Evolutionary conservation across 179 eudicot species (phyloP), one percentile per base, ranked within the genome.

Genomic region (Silene noctiflora): DNA sequence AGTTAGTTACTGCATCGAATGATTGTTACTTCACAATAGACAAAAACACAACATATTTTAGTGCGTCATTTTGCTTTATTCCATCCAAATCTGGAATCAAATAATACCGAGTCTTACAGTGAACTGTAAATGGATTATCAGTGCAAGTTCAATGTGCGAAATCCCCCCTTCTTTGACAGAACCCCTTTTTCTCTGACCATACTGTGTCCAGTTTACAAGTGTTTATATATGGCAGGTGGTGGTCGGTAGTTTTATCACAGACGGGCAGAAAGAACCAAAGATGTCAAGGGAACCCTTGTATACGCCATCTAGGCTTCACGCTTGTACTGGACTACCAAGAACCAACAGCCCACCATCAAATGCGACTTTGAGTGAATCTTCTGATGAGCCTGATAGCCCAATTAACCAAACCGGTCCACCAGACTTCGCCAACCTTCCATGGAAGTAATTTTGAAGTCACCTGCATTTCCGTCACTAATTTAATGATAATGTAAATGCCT

Each of bases 211-310:
- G 33, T 71, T 24, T 51, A 35, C 6, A 53, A 51, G 42, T 51
- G 24, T 14, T n/a, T 65, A 22, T 73, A 20, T 13, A 56, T 76
- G 84, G 81, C 90, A 91, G 96, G 98, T 91, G n/a, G 87, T 89
- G 2, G 96, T 89, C 42, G 94, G 88, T 35, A 89, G 92, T 80
- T 91, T 89, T 73, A 75, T 91, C 71, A 77, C 90, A 17, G 96
- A 91, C 66, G 84, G 82, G 21, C 76, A 76, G 3, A 91, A 82
- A 79, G 91, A 88, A 31, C 20, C 74, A 0, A 89, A 83, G 83
- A 1, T 66, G 11, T 75, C 44, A 42, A 84, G 80, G 66, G 91
- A 89, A 33, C 84, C 90, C 10, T 62, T 76, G 33, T 79, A 81
- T 2, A 83, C 80, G 62, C 85, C 88, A 42, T 81, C 84, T 24